Base-by-base conservation (phyloP, 345 rosid genomes). In the Hibiscus syriacus region DNA sequence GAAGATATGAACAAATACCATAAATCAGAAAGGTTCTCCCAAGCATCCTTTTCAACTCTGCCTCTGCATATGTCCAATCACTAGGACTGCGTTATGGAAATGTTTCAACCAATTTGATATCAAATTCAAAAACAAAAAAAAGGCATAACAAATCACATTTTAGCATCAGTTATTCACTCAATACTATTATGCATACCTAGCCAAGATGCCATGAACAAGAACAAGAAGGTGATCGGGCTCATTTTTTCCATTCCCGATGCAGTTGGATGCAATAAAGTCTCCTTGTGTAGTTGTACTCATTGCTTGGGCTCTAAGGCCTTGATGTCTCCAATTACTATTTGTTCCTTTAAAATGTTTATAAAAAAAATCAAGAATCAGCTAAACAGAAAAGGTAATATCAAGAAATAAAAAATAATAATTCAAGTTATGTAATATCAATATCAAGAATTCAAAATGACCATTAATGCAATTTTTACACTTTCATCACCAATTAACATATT, bases 221-320 rank as follows among this genome's bases (percentile, higher is more conserved):
- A 94, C 95, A 75, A 94, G 92, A 71, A 94, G 99, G 79, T 94
- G 99, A 84, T 94, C 97, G 45, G 97, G 96, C 26, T 79, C 85
- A 63, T 36, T 71, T 73, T 76, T 83, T 41, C 80, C 84, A 72
- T 78, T 84, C 9, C 62, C 23, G 23, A 73, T 70, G 9, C 79
- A 77, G 70, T 67, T 72, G 0, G 85, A 74, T 2, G 84, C 66
- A 19, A 77, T 77, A 68, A 78, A 76, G 55, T 26, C 80, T 58
- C 86, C 90, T 70, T 63, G 81, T 6, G 84, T 80, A 36, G 85
- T 67, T 45, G 84, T 80, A 77, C 86, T 77, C 97, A 87, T 90
- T 7, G 83, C 84, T 73, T 82, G 86, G 78, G 85, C 82, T 59
- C 78, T 81, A 67, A 77, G 66, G 49, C 80, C 73, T 73, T 74